Evolutionary conservation across 2,329 filamentous ascomycete genomes (phyloP).

Genomic region (Leptographium procerum): DNA sequence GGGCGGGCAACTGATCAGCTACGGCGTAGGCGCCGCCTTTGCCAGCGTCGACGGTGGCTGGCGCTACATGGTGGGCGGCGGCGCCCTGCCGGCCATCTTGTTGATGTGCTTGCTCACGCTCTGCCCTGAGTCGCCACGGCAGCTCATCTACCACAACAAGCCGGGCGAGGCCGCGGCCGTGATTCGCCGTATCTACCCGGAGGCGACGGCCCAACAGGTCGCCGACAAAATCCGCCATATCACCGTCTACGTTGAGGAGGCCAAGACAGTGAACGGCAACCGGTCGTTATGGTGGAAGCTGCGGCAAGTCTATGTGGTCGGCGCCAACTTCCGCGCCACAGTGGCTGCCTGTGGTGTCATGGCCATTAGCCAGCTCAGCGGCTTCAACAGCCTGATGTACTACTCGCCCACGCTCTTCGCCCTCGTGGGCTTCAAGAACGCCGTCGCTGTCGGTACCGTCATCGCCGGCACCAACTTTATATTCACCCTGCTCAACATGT

Average conservation of each 20-base stretch:
- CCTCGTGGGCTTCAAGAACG: slow-evolving; percentile 63
- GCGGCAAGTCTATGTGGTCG: not conserved
- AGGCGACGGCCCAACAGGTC: not conserved
- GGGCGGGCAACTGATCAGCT: slow-evolving; percentile 76
- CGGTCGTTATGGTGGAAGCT: not conserved
- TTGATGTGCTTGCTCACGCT: slow-evolving; percentile 56
- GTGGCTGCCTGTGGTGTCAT: not conserved
- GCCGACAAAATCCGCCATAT: slow-evolving; percentile 1
- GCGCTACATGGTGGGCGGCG: slow-evolving; percentile 85
- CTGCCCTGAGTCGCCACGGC: slow-evolving; percentile 82
- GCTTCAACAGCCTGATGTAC: slow-evolving; percentile 75
- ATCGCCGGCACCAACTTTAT: slow-evolving; percentile 71
- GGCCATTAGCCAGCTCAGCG: slow-evolving; percentile 1
- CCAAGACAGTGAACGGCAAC: not conserved
- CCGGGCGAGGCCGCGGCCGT: slow-evolving; percentile 52
- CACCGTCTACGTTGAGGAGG: not conserved
- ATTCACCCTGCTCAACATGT: slow-evolving; percentile 61
- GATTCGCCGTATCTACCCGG: slow-evolving; percentile 42
- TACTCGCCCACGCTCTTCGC: slow-evolving; percentile 74
- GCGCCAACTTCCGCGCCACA: not conserved
- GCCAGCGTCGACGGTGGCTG: slow-evolving; percentile 47
- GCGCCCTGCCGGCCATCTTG: slow-evolving; percentile 60
- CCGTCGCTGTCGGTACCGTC: slow-evolving; percentile 66
- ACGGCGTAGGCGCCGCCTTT: slow-evolving; percentile 69
- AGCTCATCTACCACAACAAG: slow-evolving; percentile 61